phyloP scores from a whole-genome alignment of 2,329 filamentous ascomycete species.

The Venturia aucupariae region DNA sequence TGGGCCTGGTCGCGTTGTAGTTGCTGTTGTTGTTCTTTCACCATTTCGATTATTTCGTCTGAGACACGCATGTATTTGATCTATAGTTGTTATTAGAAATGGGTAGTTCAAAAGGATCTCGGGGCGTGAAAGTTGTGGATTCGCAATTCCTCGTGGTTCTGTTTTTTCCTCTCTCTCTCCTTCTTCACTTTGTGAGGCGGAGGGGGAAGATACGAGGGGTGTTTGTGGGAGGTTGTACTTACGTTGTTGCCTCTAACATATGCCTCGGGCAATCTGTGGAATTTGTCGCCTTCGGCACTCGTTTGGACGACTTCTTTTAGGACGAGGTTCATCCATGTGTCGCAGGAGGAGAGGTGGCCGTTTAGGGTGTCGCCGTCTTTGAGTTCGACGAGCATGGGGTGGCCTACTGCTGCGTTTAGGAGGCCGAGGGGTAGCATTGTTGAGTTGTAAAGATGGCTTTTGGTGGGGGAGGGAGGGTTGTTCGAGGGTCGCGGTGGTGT shows the following conservation, averaged over 20 bases:
- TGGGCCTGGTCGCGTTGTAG: conserved; percentile 59
- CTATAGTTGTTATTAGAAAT: no score
- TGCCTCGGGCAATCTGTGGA: conserved; percentile 82
- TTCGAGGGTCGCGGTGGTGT: neutral
- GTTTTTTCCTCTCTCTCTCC: no score
- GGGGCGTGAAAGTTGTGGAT: no score
- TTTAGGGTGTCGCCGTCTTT: conserved; percentile 98
- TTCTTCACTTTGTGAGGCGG: no score
- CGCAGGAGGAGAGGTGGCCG: conserved; percentile 90
- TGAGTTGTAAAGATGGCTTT: neutral
- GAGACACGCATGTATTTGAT: conserved; percentile 97
- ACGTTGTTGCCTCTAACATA: conserved; percentile 98
- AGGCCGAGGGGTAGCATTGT: conserved; percentile 61
- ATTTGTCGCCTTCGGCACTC: conserved; percentile 88
- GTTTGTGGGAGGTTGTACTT: conserved; percentile 17
- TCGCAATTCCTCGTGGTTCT: no score
- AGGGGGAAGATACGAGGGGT: no score
- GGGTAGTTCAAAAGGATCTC: no score
- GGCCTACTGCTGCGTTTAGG: conserved; percentile 89
- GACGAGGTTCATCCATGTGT: conserved; percentile 99
- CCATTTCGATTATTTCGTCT: conserved; percentile 90
- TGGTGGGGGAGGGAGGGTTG: no score
- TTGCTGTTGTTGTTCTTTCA: conserved; percentile 89
- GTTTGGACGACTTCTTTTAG: conserved; percentile 96
- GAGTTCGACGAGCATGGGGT: conserved; percentile 94